Base-by-base conservation (phyloP, 768 basidiomycete species). In the Rhodosporidiobolus odoratus region DNA sequence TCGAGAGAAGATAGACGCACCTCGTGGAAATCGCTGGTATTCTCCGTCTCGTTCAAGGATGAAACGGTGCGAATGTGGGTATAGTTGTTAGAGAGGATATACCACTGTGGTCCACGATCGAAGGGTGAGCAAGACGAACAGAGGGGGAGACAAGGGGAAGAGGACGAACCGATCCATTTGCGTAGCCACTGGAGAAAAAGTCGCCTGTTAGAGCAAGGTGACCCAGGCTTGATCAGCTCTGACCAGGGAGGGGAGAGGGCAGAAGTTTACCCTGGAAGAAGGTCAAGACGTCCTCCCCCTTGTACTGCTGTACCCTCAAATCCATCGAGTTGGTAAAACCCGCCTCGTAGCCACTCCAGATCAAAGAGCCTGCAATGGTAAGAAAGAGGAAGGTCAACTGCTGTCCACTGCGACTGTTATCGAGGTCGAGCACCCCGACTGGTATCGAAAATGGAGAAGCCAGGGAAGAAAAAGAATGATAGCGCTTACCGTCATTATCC, bases 241-340 rank as follows among this genome's bases (percentile, higher is more conserved):
- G 41, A 19, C 59, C 30, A 37, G 43, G 43, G 27, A 9, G 3
- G 23, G 12, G 65, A 40, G 21, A 23, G 15, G 15, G 27, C 32
- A 57, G 59, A 59, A 72, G 76, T 54, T 54, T 30, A 25, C 78
- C 78, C 13, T 59, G 45, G 71, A 76, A 78, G 25, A 76, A 59
- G 35, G 63, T 67, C 2, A 78, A 41, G 19, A 78, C 78, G 12
- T 63, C 52, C 48, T 76, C 59, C 5, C 74, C 72, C 41, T 72
- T 45, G 54, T 77, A 76, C 40, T 48, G 43, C 69, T 74, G 69
- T 1, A 68, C 66, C 12, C 43, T 16, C 50, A 73, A 66, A 32
- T 75, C 62, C 74, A 78, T 75, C 19, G 75, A 68, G 59, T 77
- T 70, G 34, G 60, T 68, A 53, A 64, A 77, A 17, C 68, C 71